A percentile compares a stretch with the other conserved stretches of the same genome.
Evolutionary conservation across 768 basidiomycete species (phyloP).

Genomic region (Lyophyllum shimeji): DNA sequence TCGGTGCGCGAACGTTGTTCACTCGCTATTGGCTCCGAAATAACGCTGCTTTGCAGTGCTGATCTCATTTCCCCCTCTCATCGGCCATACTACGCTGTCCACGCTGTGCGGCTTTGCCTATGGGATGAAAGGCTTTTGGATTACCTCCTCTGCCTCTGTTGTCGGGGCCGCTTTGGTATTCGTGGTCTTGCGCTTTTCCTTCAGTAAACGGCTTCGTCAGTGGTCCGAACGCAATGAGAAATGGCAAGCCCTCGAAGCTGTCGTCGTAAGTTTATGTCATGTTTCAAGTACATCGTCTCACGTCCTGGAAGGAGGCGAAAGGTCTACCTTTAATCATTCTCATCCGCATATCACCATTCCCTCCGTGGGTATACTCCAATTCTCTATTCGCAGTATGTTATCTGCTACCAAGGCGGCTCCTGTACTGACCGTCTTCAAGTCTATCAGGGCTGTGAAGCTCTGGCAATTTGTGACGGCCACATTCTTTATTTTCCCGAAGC

Average conservation of each 20-base stretch:
- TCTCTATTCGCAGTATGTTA: conserved; percentile 69
- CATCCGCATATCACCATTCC: conserved; percentile 79
- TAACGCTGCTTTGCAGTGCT: conserved; percentile 31
- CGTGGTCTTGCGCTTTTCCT: conserved; percentile 55
- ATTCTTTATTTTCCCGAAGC: conserved; percentile 66
- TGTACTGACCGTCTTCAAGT: conserved; percentile 34
- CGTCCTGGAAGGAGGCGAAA: conserved; percentile 52
- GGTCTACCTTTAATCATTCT: conserved; percentile 82
- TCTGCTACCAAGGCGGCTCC: not conserved
- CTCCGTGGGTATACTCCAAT: conserved; percentile 89
- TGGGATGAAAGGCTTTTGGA: conserved; percentile 72
- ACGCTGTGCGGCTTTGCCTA: conserved; percentile 83
- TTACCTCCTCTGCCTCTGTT: conserved; percentile 61
- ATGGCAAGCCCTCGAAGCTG: conserved; percentile 77
- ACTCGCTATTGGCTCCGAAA: not conserved
- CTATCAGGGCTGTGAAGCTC: conserved; percentile 70
- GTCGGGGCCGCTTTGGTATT: conserved; percentile 67
- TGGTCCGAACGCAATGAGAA: conserved; percentile 67
- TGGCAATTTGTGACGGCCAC: conserved; percentile 81
- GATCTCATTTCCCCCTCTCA: conserved; percentile 57
- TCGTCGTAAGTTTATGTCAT: conserved; percentile 52
- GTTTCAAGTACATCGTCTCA: not conserved
- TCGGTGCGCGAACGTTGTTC: conserved; percentile 41
- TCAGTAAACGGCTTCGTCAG: conserved; percentile 50
- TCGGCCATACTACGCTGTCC: conserved; percentile 66